Base-by-base conservation (phyloP, 371 early-diverging fungal genomes). In the Circinella umbellata region DNA sequence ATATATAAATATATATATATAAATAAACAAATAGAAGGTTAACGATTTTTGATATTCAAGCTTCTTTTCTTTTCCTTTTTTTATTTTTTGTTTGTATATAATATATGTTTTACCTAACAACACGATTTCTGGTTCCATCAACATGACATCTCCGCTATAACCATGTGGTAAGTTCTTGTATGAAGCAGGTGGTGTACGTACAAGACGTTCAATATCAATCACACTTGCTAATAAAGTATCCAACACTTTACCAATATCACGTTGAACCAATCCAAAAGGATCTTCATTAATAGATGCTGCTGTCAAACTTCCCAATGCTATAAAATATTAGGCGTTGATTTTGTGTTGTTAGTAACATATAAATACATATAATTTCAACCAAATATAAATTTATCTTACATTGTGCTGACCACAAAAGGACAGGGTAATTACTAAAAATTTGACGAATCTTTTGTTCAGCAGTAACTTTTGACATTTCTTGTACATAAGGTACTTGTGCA, bases 261-360 rank as follows among this genome's bases (percentile, higher is more conserved):
- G 82, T 57, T 89, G 89, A 3, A 89, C 89, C 20, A 81, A 76
- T 3, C 89, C 88, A 66, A 76, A 82, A 4, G 75, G 71, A 71
- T 89, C 89, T 59, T 89, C 89, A 8, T 76, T 71, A 18, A 77
- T 71, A 0, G 89, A 89, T 10, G 84, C 80, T 13, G 81, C 72
- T 15, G 79, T 76, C 37, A 89, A 69, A 62, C 79, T 78, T 37
- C 85, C 83, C 38, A 89, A 59, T 13, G 82, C 81, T 86, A 69
- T 0, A 74, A 20, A 53, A 10, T 37, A 55, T 27, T 36, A 6
- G 42, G 9, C 0, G 1, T 42, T 42, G 1, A 2, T 11, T 42
- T 11, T 11, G 42, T 42, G 1, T 11, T 9, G 6, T 11, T 11
- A 42, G 9, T 42, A 42, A 42, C 42, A 3, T 42, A 42, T 42